Conservation (phyloP, 768 basidiomycete genomes). For the Phlegmacium glaucopus region DNA sequence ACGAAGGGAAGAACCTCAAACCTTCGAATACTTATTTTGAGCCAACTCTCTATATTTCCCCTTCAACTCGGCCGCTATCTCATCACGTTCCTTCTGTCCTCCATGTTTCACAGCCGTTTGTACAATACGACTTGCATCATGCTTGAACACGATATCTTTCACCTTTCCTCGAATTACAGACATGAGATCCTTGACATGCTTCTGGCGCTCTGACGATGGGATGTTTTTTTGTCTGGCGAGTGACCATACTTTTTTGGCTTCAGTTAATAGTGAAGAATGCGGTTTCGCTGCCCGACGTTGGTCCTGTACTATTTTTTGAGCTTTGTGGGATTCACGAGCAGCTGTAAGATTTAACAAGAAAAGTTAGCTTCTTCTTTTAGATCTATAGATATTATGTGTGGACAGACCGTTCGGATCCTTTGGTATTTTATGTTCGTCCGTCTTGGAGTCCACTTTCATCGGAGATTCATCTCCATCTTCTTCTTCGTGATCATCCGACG, state of each 20-base stretch:
- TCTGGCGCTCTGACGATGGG: conserved; percentile 64
- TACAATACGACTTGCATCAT: conserved; percentile 86
- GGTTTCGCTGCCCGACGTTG: conserved; percentile 79
- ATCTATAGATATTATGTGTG: not conserved
- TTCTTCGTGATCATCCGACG: conserved; percentile 31
- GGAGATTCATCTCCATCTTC: conserved; percentile 35
- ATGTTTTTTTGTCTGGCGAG: conserved; percentile 72
- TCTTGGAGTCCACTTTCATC: conserved; percentile 24
- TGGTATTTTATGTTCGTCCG: conserved; percentile 24
- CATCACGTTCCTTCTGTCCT: conserved; percentile 66
- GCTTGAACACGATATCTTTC: conserved; percentile 84
- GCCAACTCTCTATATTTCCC: conserved; percentile 75
- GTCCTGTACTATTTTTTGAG: conserved; percentile 60
- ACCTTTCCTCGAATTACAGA: conserved; percentile 74
- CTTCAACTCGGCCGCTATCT: conserved; percentile 80
- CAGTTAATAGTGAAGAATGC: conserved; percentile 61
- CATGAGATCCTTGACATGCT: conserved; percentile 74
- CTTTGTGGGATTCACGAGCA: conserved; percentile 67
- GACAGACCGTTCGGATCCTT: conserved; percentile 62
- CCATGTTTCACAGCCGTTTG: conserved; percentile 84
- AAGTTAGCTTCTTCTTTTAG: too few relatives aligned
- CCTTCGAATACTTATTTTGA: conserved; percentile 91
- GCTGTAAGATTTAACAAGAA: conserved; percentile 32
- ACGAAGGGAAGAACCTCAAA: conserved; percentile 23
- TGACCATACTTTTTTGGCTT: conserved; percentile 79